A percentile compares a stretch with the other conserved stretches of the same genome.
phyloP scores from a whole-genome alignment of 768 basidiomycete genomes.

The Lactarius pseudohatsudake region DNA sequence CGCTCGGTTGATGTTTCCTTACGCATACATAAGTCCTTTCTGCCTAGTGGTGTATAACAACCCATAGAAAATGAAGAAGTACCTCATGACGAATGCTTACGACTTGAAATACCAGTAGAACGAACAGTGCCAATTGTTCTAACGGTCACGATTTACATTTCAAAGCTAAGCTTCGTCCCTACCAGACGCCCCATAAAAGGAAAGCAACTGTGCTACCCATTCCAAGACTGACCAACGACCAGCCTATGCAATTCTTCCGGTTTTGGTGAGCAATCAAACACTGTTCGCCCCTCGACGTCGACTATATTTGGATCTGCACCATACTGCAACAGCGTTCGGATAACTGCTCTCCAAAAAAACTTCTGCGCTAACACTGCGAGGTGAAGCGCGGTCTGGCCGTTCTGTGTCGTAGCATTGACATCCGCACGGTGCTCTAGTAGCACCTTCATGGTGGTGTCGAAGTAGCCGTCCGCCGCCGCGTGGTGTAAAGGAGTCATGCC shows the following conservation, averaged over 20 bases:
- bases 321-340: background rate
- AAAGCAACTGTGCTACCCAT: background rate
- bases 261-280: background rate
- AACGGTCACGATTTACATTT: no score
- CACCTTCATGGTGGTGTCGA: background rate
- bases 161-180: background rate
- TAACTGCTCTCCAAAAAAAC: background rate
- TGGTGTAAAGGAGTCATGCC: constrained; percentile 15
- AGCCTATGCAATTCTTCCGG: background rate
- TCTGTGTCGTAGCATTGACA: background rate
- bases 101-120: background rate
- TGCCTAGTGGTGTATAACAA: constrained; percentile 13
- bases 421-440: constrained; percentile 2
- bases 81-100: background rate
- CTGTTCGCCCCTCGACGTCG: background rate
- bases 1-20: constrained; percentile 17
- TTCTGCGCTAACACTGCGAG: background rate
- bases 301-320: constrained; percentile 8
- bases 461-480: background rate
- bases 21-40: constrained; percentile 22
- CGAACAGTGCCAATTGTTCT: no score
- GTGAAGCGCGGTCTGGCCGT: background rate
- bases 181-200: background rate
- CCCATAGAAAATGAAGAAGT: constrained; percentile 12
- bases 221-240: background rate